These are phyloP conservation scores for Glycine tomentella DNA, from an alignment of 306 rosid genomes.

Conservation along the genomic window DNA sequence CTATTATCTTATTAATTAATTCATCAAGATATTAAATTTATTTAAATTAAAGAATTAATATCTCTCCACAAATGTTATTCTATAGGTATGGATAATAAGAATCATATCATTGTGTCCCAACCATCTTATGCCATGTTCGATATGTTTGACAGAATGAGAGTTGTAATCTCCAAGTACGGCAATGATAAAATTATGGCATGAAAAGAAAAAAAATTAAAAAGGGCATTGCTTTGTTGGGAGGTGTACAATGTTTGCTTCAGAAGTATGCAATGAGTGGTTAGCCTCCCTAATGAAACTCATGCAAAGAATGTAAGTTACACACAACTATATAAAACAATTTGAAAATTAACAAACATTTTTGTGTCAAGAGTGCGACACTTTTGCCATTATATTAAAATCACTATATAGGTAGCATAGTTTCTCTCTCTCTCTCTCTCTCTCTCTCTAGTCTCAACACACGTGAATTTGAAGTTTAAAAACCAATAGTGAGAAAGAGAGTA, in stretches of 20 bases:
- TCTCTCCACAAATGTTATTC: too few species aligned
- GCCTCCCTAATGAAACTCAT: conserved; percentile 61
- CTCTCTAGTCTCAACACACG: conserved; percentile 54
- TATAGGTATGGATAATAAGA: too few species aligned
- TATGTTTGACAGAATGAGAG: conserved; percentile 29
- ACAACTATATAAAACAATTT: conserved; percentile 35
- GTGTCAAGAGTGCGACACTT: conserved; percentile 47
- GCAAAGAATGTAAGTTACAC: conserved; percentile 59
- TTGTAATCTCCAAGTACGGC: conserved; percentile 31
- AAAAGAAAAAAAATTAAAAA: conserved; percentile 16
- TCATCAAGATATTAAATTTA: too few species aligned
- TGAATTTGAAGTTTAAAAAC: conserved; percentile 58
- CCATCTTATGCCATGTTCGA: too few species aligned
- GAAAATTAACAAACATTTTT: conserved; percentile 27
- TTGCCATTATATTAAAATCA: conserved; percentile 37
- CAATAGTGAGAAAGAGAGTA: conserved; percentile 37
- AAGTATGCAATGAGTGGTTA: conserved; percentile 63
- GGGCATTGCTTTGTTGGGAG: conserved; percentile 55
- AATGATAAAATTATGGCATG: conserved; percentile 38
- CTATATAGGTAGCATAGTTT: conserved; percentile 13
- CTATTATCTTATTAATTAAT: too few species aligned
- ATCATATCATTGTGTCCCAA: too few species aligned
- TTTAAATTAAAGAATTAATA: too few species aligned
- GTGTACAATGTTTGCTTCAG: conserved; percentile 58
- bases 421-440: neutral